Evolutionary conservation across 768 basidiomycete genomes (phyloP), one percentile per base, ranked within the genome.

Genomic region (Tylopilus plumbeoviolaceoides): DNA sequence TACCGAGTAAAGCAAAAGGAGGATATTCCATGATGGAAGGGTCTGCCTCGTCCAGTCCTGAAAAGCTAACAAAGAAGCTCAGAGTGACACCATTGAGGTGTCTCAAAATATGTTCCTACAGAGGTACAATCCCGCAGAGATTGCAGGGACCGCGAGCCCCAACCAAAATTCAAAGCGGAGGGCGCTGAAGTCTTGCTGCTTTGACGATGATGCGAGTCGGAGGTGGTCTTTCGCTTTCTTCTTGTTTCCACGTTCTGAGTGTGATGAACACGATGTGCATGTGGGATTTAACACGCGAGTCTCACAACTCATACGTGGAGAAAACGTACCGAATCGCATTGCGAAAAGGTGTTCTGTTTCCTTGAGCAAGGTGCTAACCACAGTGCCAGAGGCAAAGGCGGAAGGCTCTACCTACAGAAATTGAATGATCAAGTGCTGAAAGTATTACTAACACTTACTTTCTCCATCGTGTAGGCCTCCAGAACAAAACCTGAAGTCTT

Each of bases 321-420:
- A n/a, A 5, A 12, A 73, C 84, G 30, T 65, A 92, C 91, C 80
- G 59, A 98, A 98, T 20, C 82, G 77, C 21, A 69, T 65, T 2
- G 93, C 85, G 68, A 87, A 98, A 42, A 89, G 70, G 1, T 79
- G 77, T 63, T 98, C 92, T 71, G 88, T 81, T 56, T 88, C 78
- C 50, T 77, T 78, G 70, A 91, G 81, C 78, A 97, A 83, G 7
- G 70, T 65, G 27, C 79, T 78, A 9, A 97, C 72, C 9, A 73
- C 68, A 15, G 76, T 73, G 17, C 83, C 82, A 3, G 84, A 83
- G 2, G 82, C 80, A 60, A 98, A 87, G 10, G 80, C 71, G 52
- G 84, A 78, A 42, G 78, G 76, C 20, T 88, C 83, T 20, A 92
- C 78, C 85, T 89, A 61, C n/a, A 44, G 39, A 4, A 27, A 35